Evolutionary conservation across 768 basidiomycete species (phyloP).

Genomic region (Hemileccinum impolitum): DNA sequence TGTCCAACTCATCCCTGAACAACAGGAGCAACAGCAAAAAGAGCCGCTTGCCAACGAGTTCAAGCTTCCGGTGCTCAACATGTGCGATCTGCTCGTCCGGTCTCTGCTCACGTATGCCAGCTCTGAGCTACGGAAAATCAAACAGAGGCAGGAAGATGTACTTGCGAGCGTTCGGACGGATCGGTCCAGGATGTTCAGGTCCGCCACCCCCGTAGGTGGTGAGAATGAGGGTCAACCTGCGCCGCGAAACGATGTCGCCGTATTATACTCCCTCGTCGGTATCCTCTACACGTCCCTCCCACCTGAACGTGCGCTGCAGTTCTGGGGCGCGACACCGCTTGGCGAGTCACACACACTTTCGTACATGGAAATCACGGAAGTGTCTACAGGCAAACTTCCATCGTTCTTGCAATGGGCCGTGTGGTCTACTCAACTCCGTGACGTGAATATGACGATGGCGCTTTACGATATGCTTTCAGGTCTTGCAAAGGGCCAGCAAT

Average conservation of each 20-base stretch:
- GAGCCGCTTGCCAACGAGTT: slow-evolving; percentile 42
- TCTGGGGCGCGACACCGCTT: slow-evolving; percentile 70
- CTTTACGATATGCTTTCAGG: slow-evolving; percentile 89
- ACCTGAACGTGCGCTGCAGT: slow-evolving; percentile 75
- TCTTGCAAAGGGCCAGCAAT: slow-evolving; percentile 77
- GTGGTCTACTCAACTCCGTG: slow-evolving; percentile 76
- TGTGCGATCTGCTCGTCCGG: slow-evolving; percentile 69
- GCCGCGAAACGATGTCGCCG: slow-evolving; percentile 81
- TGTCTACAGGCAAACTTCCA: slow-evolving; percentile 59
- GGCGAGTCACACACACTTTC: slow-evolving; percentile 39
- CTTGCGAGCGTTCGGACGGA: slow-evolving; percentile 65
- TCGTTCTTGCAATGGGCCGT: slow-evolving; percentile 89
- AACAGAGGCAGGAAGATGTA: slow-evolving; percentile 86
- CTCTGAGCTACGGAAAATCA: slow-evolving; percentile 80
- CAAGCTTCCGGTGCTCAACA: slow-evolving; percentile 53
- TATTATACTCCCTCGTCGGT: slow-evolving; percentile 80
- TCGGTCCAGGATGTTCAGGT: slow-evolving; percentile 51
- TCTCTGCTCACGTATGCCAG: slow-evolving; percentile 73
- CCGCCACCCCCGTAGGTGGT: slow-evolving; percentile 40
- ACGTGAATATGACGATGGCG: slow-evolving; percentile 70
- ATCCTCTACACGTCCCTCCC: slow-evolving; percentile 73
- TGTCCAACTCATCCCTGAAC: slow-evolving; percentile 36
- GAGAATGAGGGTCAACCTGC: slow-evolving; percentile 41
- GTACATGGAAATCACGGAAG: slow-evolving; percentile 60
- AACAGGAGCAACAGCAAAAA: slow-evolving; percentile 33